Evolutionary conservation across 2,329 filamentous ascomycete species (phyloP).

Genomic region (Arthrobotrys pseudoclavata): DNA sequence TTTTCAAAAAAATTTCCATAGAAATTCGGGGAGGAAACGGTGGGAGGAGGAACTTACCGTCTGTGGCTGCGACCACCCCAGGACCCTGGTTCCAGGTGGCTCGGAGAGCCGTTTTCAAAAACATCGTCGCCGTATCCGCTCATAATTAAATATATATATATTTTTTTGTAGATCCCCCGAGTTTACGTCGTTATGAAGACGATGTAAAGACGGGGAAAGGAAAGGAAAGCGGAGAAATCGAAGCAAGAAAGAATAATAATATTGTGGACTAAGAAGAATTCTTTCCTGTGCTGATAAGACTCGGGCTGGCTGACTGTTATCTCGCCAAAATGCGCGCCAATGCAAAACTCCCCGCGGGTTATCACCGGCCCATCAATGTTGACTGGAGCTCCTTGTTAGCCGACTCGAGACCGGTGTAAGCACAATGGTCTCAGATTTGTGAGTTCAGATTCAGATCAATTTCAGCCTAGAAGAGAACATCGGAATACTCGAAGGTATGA

Average conservation of each 20-base stretch:
- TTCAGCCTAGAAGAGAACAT: background rate
- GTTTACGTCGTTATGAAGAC: slow-evolving; percentile 14
- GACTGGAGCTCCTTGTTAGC: slow-evolving; percentile 14
- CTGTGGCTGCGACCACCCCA: slow-evolving; percentile 48
- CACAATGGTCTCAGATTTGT: background rate
- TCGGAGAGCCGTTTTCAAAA: slow-evolving; percentile 44
- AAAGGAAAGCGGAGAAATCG: slow-evolving; percentile 14
- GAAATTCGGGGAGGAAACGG: background rate
- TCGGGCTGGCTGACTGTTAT: slow-evolving; percentile 23
- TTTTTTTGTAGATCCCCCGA: background rate
- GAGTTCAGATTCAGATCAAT: slow-evolving; percentile 1
- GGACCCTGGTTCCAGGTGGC: slow-evolving; percentile 47
- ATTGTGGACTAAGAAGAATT: slow-evolving; percentile 29
- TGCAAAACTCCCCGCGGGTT: slow-evolving; percentile 52
- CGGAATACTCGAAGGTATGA: background rate
- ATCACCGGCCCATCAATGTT: slow-evolving; percentile 32
- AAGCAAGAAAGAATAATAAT: slow-evolving; percentile 26
- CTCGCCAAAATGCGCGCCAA: slow-evolving; percentile 17
- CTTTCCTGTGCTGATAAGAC: slow-evolving; percentile 20
- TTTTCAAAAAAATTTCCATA: background rate
- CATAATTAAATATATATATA: too few relatives aligned
- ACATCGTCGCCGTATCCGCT: slow-evolving; percentile 40
- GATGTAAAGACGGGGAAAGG: slow-evolving; percentile 19
- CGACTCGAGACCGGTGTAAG: background rate
- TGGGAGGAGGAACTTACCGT: slow-evolving; percentile 33